Base-by-base conservation (phyloP, 1,139 yeast species). In the Hanseniaspora gamundiae region DNA sequence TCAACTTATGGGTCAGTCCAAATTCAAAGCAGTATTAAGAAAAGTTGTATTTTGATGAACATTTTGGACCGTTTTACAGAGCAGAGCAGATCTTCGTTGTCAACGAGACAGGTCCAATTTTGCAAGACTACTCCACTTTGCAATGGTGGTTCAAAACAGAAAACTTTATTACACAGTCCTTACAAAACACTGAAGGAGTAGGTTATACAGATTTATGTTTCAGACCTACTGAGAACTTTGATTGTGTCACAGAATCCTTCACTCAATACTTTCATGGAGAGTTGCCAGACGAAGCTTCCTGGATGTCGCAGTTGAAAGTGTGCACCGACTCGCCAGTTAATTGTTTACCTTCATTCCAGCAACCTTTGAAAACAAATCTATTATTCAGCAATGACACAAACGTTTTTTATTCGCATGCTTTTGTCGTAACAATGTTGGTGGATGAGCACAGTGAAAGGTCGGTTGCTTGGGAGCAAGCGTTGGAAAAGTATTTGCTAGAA, bases 31-130 rank as follows among this genome's bases (percentile, higher is more conserved):
- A 87, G 14, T 80, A 71, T 48, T 67, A 73, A 39, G 80, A 91
- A 55, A 79, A 80, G 56, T 66, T 71, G 44, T 78, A 70, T 53
- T 91, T 79, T 57, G 95, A 91, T 57, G 69, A 71, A 14, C 74
- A 77, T 47, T 91, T 91, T 62, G 96, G 97, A 0, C 95, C 94
- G 38, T 91, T 93, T 69, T 91, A 81, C 64, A 71, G 97, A 54
- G 74, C 87, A 4, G 91, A 87, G 55, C 97, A 91, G 62, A 66
- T 85, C 1, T 84, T 84, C 50, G 65, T 91, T 9, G 80, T 85
- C 27, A 80, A 81, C 49, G 78, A 76, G 14, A 70, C 82, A 9
- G 80, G 79, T 4, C 75, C 75, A 47, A 82, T 66, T 43, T 53
- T 88, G 38, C 66, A 75, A 35, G 67, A 67, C 42, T 85, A 84